Percentiles rank a stretch among this genome's conserved stretches.
Conservation (phyloP, 2,329 filamentous ascomycete genomes). For the Colletotrichum orchidophilum region DNA sequence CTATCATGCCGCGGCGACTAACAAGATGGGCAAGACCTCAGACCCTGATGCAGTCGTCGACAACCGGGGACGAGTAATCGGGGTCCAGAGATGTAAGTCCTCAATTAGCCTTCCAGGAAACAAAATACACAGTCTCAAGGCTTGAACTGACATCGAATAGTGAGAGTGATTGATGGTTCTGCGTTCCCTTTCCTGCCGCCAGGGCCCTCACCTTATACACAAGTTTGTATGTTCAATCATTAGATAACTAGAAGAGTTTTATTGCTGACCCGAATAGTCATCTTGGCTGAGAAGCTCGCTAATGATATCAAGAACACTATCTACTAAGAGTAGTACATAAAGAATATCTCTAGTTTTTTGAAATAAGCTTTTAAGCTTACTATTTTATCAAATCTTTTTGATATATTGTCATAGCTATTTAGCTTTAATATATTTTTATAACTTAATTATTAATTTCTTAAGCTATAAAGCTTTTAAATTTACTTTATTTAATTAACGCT, state of each 20-base stretch:
- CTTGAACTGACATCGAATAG: not conserved
- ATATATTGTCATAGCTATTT: too few relatives aligned
- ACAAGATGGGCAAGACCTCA: not conserved
- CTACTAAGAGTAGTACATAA: too few relatives aligned
- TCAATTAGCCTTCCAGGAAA: not conserved
- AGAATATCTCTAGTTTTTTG: too few relatives aligned
- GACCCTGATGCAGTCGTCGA: not conserved
- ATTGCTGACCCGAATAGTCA: not conserved
- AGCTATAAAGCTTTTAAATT: too few relatives aligned
- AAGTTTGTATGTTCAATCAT: not conserved
- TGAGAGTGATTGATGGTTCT: not conserved
- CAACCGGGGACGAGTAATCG: not conserved
- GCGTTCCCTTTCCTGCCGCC: not conserved
- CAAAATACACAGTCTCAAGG: not conserved
- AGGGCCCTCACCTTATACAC: not conserved
- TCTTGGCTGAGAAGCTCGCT: not conserved
- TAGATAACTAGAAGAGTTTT: too few relatives aligned
- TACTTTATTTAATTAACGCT: too few relatives aligned
- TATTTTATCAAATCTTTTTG: too few relatives aligned
- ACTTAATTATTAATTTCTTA: too few relatives aligned
- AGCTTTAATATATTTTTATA: too few relatives aligned
- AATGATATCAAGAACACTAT: not conserved
- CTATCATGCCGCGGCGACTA: not conserved
- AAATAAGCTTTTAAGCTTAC: too few relatives aligned
- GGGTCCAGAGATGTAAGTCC: not conserved